These are phyloP conservation scores for Collybia sp. DNA, from an alignment of 768 basidiomycete genomes.

Conservation along the genomic window DNA sequence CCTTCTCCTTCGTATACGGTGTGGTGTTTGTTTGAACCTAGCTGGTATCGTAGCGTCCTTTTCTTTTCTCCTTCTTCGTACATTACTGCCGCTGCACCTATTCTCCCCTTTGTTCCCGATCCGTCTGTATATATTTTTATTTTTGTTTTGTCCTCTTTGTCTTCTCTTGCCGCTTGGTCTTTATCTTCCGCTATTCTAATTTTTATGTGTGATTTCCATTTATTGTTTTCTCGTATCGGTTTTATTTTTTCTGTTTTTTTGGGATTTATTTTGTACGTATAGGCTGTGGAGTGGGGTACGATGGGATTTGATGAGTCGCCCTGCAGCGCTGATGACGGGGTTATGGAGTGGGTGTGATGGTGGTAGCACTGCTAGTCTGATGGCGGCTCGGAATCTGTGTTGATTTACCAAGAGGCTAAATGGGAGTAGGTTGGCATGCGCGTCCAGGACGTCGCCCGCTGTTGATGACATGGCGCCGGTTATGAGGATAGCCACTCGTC, in stretches of 20 bases:
- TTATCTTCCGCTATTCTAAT: neutral
- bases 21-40: neutral
- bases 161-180: neutral
- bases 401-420: neutral
- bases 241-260: constrained; percentile 5
- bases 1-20: constrained; percentile 20
- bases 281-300: constrained; percentile 10
- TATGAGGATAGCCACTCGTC: constrained; percentile 6
- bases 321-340: neutral
- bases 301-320: constrained; percentile 1
- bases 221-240: neutral
- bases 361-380: constrained; percentile 1
- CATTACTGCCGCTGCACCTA: constrained; percentile 24
- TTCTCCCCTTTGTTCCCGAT: constrained; percentile 16
- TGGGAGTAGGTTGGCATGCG: constrained; percentile 14
- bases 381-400: neutral
- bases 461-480: constrained; percentile 9
- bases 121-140: constrained; percentile 21
- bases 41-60: neutral
- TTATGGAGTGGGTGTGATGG: neutral
- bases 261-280: constrained; percentile 3
- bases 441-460: constrained; percentile 11
- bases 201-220: neutral
- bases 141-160: neutral
- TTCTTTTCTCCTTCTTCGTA: neutral